Evolutionary conservation across 108 stramenopile genomes (phyloP), one percentile per base, ranked within the genome.

Genomic region (Craspedostauros australis): DNA sequence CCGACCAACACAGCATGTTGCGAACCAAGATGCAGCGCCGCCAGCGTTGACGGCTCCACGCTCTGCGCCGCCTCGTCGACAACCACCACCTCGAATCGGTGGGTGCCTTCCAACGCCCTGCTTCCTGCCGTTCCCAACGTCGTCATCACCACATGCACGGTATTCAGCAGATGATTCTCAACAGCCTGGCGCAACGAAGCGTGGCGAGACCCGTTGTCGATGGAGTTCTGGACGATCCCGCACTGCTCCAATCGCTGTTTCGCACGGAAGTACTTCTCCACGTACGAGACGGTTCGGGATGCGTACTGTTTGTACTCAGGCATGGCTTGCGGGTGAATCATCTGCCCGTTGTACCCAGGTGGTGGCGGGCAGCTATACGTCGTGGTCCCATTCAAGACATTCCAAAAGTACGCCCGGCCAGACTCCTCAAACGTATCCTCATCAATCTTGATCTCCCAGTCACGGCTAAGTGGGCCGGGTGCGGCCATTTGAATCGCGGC

Each of bases 41-140:
- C 73, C 25, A 99, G 74, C 12, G 93, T 95, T 21, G 96, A 72
- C 24, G 96, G 93, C 66, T 99, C 99, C 1, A 93, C 88, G 42
- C 86, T 83, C 63, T 99, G 97, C 2, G 96, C 98, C 0, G 97
- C 97, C 60, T 99, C 99, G 65, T 99, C 99, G 21, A 99, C 79
- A 2, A 99, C 95, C 1, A 98, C 94, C 9, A 96, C 94, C 53
- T 90, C 92, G 62, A 99, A 93, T 56, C 86, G 90, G 27, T 83
- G 70, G n/a, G 79, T 71, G 6, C 84, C 74, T 57, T 95, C 86
- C 26, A 97, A 43, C 25, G 82, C 72, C 21, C 77, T 69, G 43
- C 69, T 79, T n/a, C 94, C 96, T 24, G 93, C 84, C 3, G 93
- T 88, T 31, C 94, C 95, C 15, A 99, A 64, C 0, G 99, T 99